phyloP scores from a whole-genome alignment of 1,139 yeast genomes.

The Lodderomyces jiufengensis region DNA sequence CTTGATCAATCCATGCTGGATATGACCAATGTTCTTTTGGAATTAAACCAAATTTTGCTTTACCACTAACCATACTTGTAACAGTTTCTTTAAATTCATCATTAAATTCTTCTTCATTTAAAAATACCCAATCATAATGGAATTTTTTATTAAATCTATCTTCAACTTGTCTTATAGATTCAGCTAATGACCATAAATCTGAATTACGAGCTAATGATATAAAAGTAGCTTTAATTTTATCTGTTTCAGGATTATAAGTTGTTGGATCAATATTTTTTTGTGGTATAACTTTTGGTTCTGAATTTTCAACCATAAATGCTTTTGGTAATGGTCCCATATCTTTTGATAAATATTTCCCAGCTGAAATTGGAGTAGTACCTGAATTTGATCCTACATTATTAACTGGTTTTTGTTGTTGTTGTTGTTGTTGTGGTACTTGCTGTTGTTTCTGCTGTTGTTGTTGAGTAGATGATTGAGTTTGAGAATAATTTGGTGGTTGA shows the following conservation, averaged over 20 bases:
- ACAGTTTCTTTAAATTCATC: slow-evolving; percentile 39
- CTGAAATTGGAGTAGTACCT: slow-evolving; percentile 9
- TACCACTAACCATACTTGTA: slow-evolving; percentile 35
- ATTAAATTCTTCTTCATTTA: slow-evolving; percentile 40
- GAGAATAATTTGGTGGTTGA: slow-evolving; percentile 20
- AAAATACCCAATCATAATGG: slow-evolving; percentile 47
- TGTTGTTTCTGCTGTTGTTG: slow-evolving; percentile 6
- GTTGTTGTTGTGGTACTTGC: neutral
- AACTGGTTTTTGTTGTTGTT: neutral
- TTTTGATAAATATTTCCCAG: slow-evolving; percentile 11
- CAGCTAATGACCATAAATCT: slow-evolving; percentile 34
- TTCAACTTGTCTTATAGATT: slow-evolving; percentile 43
- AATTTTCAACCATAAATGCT: slow-evolving; percentile 11
- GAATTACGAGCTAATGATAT: slow-evolving; percentile 43
- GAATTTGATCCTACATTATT: slow-evolving; percentile 4
- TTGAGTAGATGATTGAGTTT: slow-evolving; percentile 1
- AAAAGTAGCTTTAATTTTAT: slow-evolving; percentile 42
- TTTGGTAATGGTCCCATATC: slow-evolving; percentile 10
- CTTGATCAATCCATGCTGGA: slow-evolving; percentile 59
- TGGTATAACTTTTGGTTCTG: slow-evolving; percentile 11
- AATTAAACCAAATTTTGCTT: slow-evolving; percentile 40
- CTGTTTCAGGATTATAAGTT: slow-evolving; percentile 15
- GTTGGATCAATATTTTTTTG: slow-evolving; percentile 12
- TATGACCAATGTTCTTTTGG: slow-evolving; percentile 47
- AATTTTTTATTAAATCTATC: slow-evolving; percentile 42